Evolutionary conservation across 2,329 filamentous ascomycete species (phyloP), one percentile per base, ranked within the genome.

Genomic region (Diaporthe amygdali): DNA sequence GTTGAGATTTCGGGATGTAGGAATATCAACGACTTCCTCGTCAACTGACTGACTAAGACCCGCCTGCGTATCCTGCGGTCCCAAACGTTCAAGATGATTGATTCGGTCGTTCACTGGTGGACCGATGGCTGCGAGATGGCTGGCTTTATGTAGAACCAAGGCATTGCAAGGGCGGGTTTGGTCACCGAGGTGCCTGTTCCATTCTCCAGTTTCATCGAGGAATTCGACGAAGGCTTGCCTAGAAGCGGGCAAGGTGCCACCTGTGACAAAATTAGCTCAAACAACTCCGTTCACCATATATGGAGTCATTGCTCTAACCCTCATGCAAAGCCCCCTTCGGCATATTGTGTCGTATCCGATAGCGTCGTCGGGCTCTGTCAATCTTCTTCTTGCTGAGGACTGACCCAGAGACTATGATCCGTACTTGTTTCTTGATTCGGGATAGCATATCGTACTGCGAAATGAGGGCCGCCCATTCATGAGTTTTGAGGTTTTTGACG

Each of bases 291-390:
- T 3, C 0, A 25, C 14, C 6, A n/a, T 0, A 30, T 8, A 20
- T n/a, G n/a, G 2, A 12, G 20, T 10, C 2, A 27, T 1, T 2
- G 2, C 15, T 32, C 55, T 61, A 37, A 61, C 37, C 25, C 32
- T 20, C 10, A 20, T 1, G 12, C 2, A 2, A 0, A 12, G 2
- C 15, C 2, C 55, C 10, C 0, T 1, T 37, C 1, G 15, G 7
- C 14, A 25, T n/a, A 1, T 8, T 32, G 2, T 22, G 7, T 7
- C 25, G 25, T 14, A 22, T 5, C 2, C 17, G 22, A 46, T 61
- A 61, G 25, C 55, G 55, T 14, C 55, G 20, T 14, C 55, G 55
- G 20, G 55, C 55, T 22, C 22, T 61, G 15, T 61, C 55, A 30
- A 61, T 61, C 37, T 44, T 44, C 2, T 30, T 15, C 55, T 61